These are phyloP conservation scores for Claviceps maximensis DNA, from an alignment of 2,329 filamentous ascomycete species.

Conservation along the genomic window DNA sequence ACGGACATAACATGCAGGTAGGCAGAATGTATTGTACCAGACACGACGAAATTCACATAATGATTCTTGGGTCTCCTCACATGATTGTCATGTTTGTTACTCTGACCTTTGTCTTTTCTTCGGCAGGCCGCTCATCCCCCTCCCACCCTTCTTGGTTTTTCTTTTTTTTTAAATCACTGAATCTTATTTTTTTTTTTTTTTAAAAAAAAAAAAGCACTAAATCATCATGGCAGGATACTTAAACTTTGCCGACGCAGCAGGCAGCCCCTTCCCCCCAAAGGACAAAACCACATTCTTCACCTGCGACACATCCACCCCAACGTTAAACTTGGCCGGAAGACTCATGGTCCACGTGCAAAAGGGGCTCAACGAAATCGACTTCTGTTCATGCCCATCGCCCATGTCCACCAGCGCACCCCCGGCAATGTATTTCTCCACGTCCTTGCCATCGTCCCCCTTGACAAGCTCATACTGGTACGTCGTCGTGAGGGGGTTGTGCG, in stretches of 20 bases:
- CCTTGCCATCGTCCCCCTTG: not conserved
- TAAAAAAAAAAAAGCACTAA: not conserved
- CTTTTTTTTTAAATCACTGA: too few species aligned
- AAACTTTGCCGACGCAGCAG: not conserved
- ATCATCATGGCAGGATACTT: not conserved
- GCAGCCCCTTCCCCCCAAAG: not conserved
- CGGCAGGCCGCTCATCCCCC: too few species aligned
- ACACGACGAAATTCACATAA: not conserved
- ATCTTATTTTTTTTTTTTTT: too few species aligned
- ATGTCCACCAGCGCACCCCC: not conserved
- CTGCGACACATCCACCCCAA: not conserved
- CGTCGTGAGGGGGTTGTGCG: not conserved
- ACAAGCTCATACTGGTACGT: not conserved
- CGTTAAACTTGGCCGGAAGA: not conserved
- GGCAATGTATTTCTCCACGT: not conserved
- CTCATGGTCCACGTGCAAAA: not conserved
- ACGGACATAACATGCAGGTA: not conserved
- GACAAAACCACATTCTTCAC: not conserved
- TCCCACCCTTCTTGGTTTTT: too few species aligned
- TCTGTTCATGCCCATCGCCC: not conserved
- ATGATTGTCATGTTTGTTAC: too few species aligned
- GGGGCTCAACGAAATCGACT: not conserved
- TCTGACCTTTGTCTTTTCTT: too few species aligned
- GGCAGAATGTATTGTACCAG: not conserved
- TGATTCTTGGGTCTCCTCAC: too few species aligned